Evolutionary conservation across 768 basidiomycete genomes (phyloP), one percentile per base, ranked within the genome.

Genomic region (Lanmaoa rubissima): DNA sequence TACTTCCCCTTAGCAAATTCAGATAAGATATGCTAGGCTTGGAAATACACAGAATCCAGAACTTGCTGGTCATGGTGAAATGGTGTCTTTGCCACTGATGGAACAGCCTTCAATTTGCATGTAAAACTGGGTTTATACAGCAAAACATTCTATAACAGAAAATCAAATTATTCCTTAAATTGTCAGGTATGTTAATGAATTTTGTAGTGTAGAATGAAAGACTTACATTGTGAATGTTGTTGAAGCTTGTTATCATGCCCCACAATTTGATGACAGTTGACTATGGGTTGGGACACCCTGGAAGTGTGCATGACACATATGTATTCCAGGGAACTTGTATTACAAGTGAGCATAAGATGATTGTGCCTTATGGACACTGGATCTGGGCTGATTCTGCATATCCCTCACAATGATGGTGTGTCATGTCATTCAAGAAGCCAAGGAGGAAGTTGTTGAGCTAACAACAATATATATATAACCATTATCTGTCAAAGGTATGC

Each of bases 241-340:
- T 40, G 16, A 7, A 71, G 71, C 49, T 66, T 8, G 62, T 71
- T 7, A 65, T 63, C 0, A 60, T 70, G 26, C 51, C 43, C 2
- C 66, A 68, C 1, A 68, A 73, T 48, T 54, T 74, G 4, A 14
- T 55, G 2, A 68, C 72, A 6, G 60, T 73, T 10, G 63, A 74
- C 48, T 74, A 69, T 40, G 58, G 60, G 11, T 47, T 69, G 9
- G 70, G 71, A 2, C 64, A 65, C 19, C 61, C 62, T 46, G 68
- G 71, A 3, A 71, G 69, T 32, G 53, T 61, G 0, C 72, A 73
- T 52, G 65, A 49, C n/a, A 17, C 36, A 70, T 42, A 44, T 36
- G 40, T 24, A 21, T 56, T 45, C 21, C 21, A 19, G 8, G 31
- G 17, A 5, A 56, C 41, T 4, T 19, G 12, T 2, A 54, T 35